Evolutionary conservation across 2,329 filamentous ascomycete species (phyloP).

Genomic region (Talaromyces amestolkiae): DNA sequence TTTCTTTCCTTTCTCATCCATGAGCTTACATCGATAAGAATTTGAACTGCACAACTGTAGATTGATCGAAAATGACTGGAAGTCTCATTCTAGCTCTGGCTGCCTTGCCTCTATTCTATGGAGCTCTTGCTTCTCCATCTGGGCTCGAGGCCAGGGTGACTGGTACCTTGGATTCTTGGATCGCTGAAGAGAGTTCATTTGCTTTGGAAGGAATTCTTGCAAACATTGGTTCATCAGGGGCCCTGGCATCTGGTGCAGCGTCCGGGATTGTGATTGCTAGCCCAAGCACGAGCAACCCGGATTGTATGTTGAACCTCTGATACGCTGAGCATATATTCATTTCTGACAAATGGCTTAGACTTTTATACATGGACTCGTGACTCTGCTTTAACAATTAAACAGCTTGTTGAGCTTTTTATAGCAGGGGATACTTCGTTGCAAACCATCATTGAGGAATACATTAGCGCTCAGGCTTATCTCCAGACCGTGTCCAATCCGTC

Average conservation of each 20-base stretch:
- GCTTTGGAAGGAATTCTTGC: conserved; percentile 54
- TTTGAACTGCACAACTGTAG: not conserved
- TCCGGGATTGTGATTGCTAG: conserved; percentile 57
- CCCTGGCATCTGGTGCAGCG: conserved; percentile 48
- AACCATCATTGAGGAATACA: conserved; percentile 64
- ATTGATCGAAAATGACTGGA: not conserved
- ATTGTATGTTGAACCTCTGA: conserved; percentile 45
- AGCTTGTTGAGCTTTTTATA: conserved; percentile 66
- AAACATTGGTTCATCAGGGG: conserved; percentile 57
- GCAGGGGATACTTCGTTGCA: conserved; percentile 60
- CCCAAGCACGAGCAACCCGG: conserved; percentile 54
- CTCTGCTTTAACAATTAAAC: conserved; percentile 67
- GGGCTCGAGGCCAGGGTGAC: not conserved
- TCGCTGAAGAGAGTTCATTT: conserved; percentile 42
- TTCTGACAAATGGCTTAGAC: conserved; percentile 47
- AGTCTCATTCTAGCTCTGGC: not conserved
- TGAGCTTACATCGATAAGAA: not conserved
- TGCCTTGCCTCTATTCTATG: not conserved
- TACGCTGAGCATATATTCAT: not conserved
- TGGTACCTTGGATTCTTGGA: conserved; percentile 3
- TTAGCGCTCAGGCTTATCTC: conserved; percentile 63
- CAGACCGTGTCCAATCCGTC: conserved; percentile 68
- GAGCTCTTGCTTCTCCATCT: not conserved
- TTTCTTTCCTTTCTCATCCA: not conserved
- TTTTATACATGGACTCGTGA: conserved; percentile 78